These are phyloP conservation scores for Trypanosoma vivax DNA, from an alignment of 208 protist species.

Conservation along the genomic window DNA sequence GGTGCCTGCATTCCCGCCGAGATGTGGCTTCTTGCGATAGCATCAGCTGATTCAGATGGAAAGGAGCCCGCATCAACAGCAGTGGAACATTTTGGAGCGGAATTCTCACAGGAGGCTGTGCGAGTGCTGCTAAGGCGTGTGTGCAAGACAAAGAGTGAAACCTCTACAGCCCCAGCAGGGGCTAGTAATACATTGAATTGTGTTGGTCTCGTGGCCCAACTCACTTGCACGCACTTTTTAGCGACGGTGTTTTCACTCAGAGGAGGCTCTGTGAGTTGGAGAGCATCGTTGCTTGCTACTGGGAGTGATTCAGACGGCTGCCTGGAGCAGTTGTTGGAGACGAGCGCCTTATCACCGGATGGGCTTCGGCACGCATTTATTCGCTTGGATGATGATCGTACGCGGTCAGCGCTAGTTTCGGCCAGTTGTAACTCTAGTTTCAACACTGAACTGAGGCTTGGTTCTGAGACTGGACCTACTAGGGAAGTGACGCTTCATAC, in stretches of 20 bases:
- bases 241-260: slow-evolving; percentile 32
- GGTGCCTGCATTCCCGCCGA: slow-evolving; percentile 39
- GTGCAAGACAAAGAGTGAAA: not conserved
- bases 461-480: not conserved
- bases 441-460: not conserved
- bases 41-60: not conserved
- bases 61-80: not conserved
- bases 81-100: not conserved
- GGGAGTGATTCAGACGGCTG: slow-evolving; percentile 23
- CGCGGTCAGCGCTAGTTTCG: not conserved
- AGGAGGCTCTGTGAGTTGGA: slow-evolving; percentile 7
- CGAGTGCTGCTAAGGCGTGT: not conserved
- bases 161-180: not conserved
- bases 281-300: slow-evolving; percentile 21
- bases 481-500: not conserved
- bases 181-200: not conserved
- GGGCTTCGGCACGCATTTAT: slow-evolving; percentile 23
- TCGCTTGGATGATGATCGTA: slow-evolving; percentile 7
- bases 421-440: not conserved
- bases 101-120: slow-evolving; percentile 9
- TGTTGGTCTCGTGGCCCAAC: not conserved
- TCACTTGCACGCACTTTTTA: slow-evolving; percentile 35
- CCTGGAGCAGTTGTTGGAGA: slow-evolving; percentile 22
- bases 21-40: slow-evolving; percentile 33
- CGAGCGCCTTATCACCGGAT: slow-evolving; percentile 16